Conservation (phyloP, 768 basidiomycete genomes). For the Porpolomopsis calyptriformis region DNA sequence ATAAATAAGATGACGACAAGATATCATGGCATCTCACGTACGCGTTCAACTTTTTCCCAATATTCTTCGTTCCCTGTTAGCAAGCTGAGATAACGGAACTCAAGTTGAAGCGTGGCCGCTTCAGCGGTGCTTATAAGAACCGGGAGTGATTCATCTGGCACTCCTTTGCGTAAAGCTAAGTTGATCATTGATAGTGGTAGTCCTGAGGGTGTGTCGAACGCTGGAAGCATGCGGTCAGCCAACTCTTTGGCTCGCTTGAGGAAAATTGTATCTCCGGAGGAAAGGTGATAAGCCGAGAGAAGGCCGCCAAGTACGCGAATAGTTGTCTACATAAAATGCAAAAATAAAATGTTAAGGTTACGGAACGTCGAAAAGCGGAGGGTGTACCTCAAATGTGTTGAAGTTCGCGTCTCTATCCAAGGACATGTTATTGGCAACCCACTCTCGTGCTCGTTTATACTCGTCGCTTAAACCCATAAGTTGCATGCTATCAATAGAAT, state of each 20-base stretch:
- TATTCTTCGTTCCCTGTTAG: conserved; percentile 70
- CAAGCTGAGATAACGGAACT: conserved; percentile 78
- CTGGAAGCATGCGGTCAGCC: conserved; percentile 74
- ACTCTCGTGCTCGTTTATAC: conserved; percentile 63
- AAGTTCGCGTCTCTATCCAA: conserved; percentile 73
- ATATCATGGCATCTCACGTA: conserved; percentile 17
- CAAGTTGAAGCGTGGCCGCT: conserved; percentile 80
- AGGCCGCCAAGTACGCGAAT: conserved; percentile 89
- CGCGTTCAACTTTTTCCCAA: conserved; percentile 74
- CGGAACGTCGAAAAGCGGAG: not conserved
- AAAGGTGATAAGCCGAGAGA: conserved; percentile 75
- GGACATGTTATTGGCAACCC: conserved; percentile 58
- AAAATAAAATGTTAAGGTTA: not conserved
- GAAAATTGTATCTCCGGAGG: conserved; percentile 54
- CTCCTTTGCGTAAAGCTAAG: conserved; percentile 48
- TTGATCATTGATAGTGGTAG: conserved; percentile 78
- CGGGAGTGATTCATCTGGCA: conserved; percentile 46
- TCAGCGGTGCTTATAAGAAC: conserved; percentile 74
- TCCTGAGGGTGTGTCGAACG: conserved; percentile 72
- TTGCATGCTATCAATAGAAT: conserved; percentile 79
- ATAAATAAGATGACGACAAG: not conserved
- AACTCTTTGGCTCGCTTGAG: conserved; percentile 74
- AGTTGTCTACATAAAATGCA: conserved; percentile 50
- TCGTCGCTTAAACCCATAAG: conserved; percentile 78
- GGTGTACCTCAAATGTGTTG: conserved; percentile 82